Percentiles rank a stretch among this genome's conserved stretches.
phyloP scores from a whole-genome alignment of 306 rosid genomes.

The Sindora glabra region DNA sequence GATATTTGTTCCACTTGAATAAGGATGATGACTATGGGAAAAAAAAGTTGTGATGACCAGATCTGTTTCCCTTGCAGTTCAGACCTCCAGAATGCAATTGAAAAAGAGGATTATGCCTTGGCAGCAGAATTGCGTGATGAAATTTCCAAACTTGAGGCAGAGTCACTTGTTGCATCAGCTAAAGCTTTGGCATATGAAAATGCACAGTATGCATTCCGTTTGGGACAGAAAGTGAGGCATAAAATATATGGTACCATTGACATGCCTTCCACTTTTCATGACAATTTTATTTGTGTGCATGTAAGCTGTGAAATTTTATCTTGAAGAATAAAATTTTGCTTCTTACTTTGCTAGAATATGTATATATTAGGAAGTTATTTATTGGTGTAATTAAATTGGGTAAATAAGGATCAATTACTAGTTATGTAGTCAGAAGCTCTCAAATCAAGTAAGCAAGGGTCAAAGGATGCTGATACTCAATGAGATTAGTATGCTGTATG shows the following conservation, averaged over 20 bases:
- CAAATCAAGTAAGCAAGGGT: too few relatives aligned
- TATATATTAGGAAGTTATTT: too few relatives aligned
- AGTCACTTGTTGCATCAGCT: constrained; percentile 76
- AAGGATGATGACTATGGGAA: neutral
- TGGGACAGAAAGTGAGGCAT: constrained; percentile 90
- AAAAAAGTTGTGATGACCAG: too few relatives aligned
- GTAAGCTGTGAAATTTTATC: neutral
- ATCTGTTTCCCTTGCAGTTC: constrained; percentile 47
- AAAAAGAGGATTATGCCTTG: constrained; percentile 62
- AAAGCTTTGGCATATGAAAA: constrained; percentile 76
- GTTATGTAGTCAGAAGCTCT: too few relatives aligned
- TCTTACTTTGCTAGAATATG: neutral
- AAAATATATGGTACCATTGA: constrained; percentile 48
- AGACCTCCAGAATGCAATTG: constrained; percentile 70
- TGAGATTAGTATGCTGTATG: too few relatives aligned
- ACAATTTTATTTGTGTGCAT: constrained; percentile 7
- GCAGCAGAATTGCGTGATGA: constrained; percentile 75
- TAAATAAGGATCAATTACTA: too few relatives aligned
- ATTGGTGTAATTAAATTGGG: too few relatives aligned
- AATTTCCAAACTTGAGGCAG: constrained; percentile 72
- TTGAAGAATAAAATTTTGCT: neutral
- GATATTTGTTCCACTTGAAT: neutral
- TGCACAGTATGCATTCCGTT: constrained; percentile 64
- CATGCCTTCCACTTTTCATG: neutral
- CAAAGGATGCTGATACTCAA: too few relatives aligned